Evolutionary conservation across 139 green algal species (phyloP).

Genomic region (Klebsormidium nitens): DNA sequence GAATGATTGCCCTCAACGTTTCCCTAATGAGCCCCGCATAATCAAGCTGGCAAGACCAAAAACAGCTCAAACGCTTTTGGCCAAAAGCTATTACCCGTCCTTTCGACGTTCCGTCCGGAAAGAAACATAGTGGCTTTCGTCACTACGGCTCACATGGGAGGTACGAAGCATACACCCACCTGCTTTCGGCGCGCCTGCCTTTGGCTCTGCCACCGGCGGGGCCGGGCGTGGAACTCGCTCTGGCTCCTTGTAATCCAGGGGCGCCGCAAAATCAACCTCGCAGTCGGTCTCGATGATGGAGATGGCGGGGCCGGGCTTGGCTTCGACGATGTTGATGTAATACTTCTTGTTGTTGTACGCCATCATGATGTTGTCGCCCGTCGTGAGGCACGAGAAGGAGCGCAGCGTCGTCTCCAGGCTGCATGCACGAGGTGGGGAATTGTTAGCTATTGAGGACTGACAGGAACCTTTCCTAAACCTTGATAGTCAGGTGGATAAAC

Average conservation of each 20-base stretch:
- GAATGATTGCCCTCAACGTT: no score
- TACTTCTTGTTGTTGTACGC: conserved; percentile 96
- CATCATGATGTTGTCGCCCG: conserved; percentile 81
- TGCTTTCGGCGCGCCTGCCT: neutral
- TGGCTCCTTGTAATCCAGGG: conserved; percentile 94
- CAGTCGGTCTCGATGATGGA: conserved; percentile 96
- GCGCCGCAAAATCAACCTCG: conserved; percentile 88
- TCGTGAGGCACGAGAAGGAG: conserved; percentile 68
- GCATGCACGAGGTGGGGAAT: conserved; percentile 1
- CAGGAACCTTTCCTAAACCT: no score
- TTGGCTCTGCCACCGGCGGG: neutral
- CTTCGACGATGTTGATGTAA: conserved; percentile 81
- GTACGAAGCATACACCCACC: neutral
- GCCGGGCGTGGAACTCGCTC: neutral
- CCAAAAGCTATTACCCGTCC: neutral
- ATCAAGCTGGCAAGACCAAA: no score
- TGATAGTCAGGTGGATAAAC: no score
- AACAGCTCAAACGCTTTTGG: no score
- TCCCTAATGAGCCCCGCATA: no score
- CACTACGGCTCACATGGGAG: neutral
- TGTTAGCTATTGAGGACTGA: no score
- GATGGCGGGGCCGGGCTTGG: conserved; percentile 78
- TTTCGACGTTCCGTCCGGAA: neutral
- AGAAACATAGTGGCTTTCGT: neutral
- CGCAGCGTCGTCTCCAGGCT: conserved; percentile 85